Evolutionary conservation across 441 rosid genomes (phyloP).

Genomic region (Kokia cookei): DNA sequence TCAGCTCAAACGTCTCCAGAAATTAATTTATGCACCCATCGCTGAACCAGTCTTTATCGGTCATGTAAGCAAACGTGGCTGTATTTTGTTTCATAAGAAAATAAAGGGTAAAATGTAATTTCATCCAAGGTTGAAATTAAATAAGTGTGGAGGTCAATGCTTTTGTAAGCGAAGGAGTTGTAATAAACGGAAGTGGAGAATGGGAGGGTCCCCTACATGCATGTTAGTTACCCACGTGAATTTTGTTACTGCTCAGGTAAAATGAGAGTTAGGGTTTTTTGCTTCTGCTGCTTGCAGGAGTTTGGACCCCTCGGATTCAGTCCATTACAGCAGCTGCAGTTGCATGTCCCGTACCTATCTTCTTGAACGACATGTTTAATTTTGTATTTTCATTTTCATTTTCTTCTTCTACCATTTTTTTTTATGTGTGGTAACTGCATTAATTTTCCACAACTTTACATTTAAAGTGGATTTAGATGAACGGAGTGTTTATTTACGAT

Average conservation of each 20-base stretch:
- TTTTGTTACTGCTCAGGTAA: background rate
- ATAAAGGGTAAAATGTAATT: background rate
- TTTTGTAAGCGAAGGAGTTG: background rate
- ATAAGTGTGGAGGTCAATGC: conserved; percentile 9
- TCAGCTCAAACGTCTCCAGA: background rate
- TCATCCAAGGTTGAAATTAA: background rate
- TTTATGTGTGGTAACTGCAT: too few species aligned
- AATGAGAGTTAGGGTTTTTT: conserved; percentile 1
- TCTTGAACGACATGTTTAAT: too few species aligned
- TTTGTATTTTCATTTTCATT: too few species aligned
- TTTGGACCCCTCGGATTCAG: conserved; percentile 2
- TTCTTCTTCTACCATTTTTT: too few species aligned
- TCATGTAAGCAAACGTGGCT: background rate
- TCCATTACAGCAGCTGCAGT: too few species aligned
- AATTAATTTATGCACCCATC: background rate
- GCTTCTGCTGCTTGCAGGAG: background rate
- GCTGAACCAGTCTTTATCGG: background rate
- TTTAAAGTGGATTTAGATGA: too few species aligned
- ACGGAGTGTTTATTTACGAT: too few species aligned
- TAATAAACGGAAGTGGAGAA: background rate
- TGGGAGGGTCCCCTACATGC: conserved; percentile 1
- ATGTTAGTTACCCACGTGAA: conserved; percentile 19
- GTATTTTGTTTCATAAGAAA: background rate
- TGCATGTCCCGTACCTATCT: too few species aligned
- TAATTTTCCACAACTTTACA: too few species aligned